Base-by-base conservation (phyloP, 345 rosid genomes). In the Combretum micranthum region DNA sequence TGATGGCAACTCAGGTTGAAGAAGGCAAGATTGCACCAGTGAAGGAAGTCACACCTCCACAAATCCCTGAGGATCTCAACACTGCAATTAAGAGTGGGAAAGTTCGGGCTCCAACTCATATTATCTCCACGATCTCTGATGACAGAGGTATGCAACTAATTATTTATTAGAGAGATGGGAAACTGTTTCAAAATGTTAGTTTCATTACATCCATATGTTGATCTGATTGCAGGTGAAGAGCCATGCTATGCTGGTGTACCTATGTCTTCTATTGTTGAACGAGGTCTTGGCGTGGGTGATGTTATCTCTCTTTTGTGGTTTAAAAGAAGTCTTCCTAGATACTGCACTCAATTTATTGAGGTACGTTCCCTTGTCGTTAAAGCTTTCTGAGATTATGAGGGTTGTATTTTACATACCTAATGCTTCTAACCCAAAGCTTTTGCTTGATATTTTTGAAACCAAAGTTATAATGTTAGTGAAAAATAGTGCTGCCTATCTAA, bases 241-340 rank as follows among this genome's bases (percentile, higher is more conserved):
- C 99, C 99, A 43, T 85, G 96, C 82, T 93, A 89, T 64, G 94
- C 90, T 65, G 99, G 99, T 71, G 93, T 92, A 58, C 98, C 97
- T 13, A 92, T 92, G 97, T 89, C 99, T 56, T 89, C 91, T 44
- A 93, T 93, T 66, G 68, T 93, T 63, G 99, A 93, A 70, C 86
- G 68, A 64, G 97, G 97, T 56, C 78, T 66, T 59, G 99, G 97
- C 50, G 91, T 93, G 46, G 99, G 99, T 67, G 99, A 93, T 69
- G 97, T 89, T 66, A 87, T 93, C 66, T 92, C 97, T 57, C 91
- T 88, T 32, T 71, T 88, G 70, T 92, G 98, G 98, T 92, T 88
- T 81, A 88, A 92, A 54, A 92, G 97, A 20, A 88, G 97, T 70
- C 98, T 92, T 79, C 98, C 98, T 22, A 83, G 91, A 23, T 92